Base-by-base conservation (phyloP, 2,329 filamentous ascomycete species). In the Trichoderma aggressivum region DNA sequence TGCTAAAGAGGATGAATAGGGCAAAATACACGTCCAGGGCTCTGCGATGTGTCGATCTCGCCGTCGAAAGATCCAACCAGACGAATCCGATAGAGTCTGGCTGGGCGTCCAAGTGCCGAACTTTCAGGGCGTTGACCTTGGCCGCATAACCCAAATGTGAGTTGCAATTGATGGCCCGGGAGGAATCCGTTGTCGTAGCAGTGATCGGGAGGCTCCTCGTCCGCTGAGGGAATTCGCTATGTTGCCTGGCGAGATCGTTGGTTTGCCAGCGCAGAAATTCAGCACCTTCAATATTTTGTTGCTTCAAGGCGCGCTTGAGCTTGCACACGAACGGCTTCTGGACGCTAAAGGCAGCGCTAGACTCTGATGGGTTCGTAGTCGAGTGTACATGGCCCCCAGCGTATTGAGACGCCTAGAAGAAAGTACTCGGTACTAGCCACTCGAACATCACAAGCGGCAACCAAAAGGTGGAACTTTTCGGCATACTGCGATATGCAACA, bases 401-500 rank as follows among this genome's bases (percentile, higher is more conserved):
- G 32, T 30, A 26, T 7, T 14, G 10, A 6, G 8, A 11, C 16
- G 21, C 26, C n/a, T 5, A 16, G 16, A 30, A 11, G 7, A 24
- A 66, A 58, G 50, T 58, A 58, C 5, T 10, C 18, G 21, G 10
- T 43, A 66, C 50, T 30, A 58, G 5, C 2, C 47, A 53, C 47
- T 65, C 36, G 16, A 56, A 39, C 56, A n/a, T 12, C 16, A 26
- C 14, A 21, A 16, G 2, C 55, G 26, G n/a, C 36, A 50, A 28
- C 24, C 50, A 24, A 43, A 28, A 58, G 32, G 24, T 24, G 14
- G 43, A n/a, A 26, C 26, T 28, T 14, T n/a, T 10, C 10, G 8
- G 39, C 10, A 60, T 75, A 75, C 8, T 73, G 62, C 24, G 71
- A 77, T 78, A 79, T 79, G 77, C 75, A 77, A 21, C 69, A 75